A percentile compares a stretch with the other conserved stretches of the same genome.
Conservation (phyloP, 2,329 filamentous ascomycete species). For the Diaporthe longicolla region DNA sequence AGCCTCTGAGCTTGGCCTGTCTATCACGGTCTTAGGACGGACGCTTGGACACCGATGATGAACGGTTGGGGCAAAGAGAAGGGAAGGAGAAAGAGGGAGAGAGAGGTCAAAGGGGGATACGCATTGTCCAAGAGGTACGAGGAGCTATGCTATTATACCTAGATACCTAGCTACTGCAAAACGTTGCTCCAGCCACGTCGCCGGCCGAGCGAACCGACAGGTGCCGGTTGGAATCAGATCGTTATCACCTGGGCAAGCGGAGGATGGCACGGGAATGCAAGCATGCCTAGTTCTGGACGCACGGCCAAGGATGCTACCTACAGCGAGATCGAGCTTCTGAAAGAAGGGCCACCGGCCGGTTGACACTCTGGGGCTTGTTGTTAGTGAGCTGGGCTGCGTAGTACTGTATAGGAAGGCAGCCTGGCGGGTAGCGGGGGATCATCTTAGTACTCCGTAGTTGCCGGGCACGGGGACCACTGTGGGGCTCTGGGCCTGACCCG, state of each 20-base stretch:
- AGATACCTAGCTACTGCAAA: not conserved
- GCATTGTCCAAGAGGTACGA: constrained; percentile 1
- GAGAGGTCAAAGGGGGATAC: not conserved
- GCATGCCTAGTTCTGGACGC: constrained; percentile 28
- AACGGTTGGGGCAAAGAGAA: not conserved
- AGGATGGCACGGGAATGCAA: constrained; percentile 31
- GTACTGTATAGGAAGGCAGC: not conserved
- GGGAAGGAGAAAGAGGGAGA: not conserved
- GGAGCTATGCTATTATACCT: constrained; percentile 35
- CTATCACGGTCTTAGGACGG: constrained; percentile 24
- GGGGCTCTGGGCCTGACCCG: constrained; percentile 30
- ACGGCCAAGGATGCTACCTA: constrained; percentile 30
- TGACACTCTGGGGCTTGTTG: constrained; percentile 7
- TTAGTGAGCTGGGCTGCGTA: not conserved
- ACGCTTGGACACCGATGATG: not conserved
- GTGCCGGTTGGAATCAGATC: constrained; percentile 39
- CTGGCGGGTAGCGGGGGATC: not conserved
- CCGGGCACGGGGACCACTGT: constrained; percentile 41
- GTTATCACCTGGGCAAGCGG: constrained; percentile 36
- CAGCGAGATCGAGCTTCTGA: constrained; percentile 33
- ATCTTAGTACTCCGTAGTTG: constrained; percentile 16
- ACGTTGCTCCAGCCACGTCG: constrained; percentile 29
- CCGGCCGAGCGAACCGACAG: constrained; percentile 39
- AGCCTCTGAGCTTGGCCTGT: constrained; percentile 6
- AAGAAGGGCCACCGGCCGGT: constrained; percentile 18